Percentiles rank a stretch among this genome's conserved stretches.
phyloP scores from a whole-genome alignment of 257 asterid species.

The Solanum ossicruentum region DNA sequence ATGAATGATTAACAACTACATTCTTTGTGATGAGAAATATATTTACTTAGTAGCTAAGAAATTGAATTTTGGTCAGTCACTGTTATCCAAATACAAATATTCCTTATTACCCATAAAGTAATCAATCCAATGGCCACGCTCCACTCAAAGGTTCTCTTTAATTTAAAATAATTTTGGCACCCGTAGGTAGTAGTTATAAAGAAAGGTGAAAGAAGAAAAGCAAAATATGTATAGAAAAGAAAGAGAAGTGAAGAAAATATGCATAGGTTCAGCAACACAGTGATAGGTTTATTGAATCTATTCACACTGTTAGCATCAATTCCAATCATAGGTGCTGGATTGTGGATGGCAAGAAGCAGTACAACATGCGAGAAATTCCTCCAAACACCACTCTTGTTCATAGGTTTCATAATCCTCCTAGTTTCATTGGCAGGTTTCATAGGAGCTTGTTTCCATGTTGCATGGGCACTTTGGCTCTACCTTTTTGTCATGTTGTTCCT shows the following conservation, averaged over 20 bases:
- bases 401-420: constrained; percentile 65
- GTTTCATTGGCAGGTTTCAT: constrained; percentile 82
- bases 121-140: constrained; percentile 8
- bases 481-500: constrained; percentile 59
- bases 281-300: constrained; percentile 84
- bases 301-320: constrained; percentile 82
- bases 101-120: constrained; percentile 32
- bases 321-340: constrained; percentile 92
- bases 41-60: constrained; percentile 72
- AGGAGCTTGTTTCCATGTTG: constrained; percentile 86
- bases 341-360: constrained; percentile 87
- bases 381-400: constrained; percentile 66
- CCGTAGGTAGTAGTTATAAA: background rate
- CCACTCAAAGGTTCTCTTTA: background rate
- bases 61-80: constrained; percentile 21
- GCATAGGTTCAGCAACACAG: constrained; percentile 81
- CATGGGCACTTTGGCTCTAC: constrained; percentile 90
- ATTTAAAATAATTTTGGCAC: background rate
- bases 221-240: background rate
- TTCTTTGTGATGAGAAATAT: background rate
- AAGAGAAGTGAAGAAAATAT: constrained; percentile 2
- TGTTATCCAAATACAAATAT: constrained; percentile 14
- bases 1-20: background rate
- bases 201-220: background rate
- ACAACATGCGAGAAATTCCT: constrained; percentile 81